These are phyloP conservation scores for Fusarium succisae DNA, from an alignment of 2,329 filamentous ascomycete species.

Conservation along the genomic window DNA sequence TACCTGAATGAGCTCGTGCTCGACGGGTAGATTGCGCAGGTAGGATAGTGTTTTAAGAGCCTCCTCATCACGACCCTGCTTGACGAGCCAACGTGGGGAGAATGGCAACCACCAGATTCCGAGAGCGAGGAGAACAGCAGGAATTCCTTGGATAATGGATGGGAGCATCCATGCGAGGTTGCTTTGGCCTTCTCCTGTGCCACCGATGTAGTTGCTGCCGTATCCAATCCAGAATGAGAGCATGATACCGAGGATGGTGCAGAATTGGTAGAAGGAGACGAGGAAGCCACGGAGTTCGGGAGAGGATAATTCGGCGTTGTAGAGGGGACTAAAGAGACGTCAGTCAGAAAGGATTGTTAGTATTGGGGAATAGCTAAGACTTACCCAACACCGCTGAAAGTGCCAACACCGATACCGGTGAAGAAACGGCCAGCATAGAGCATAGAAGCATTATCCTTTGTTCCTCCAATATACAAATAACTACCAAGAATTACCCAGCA, in stretches of 20 bases:
- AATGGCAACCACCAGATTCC: slow-evolving; percentile 85
- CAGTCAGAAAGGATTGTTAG: not conserved
- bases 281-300: slow-evolving; percentile 73
- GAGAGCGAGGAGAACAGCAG: slow-evolving; percentile 63
- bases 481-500: slow-evolving; percentile 56
- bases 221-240: slow-evolving; percentile 59
- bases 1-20: slow-evolving; percentile 74
- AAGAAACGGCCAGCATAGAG: slow-evolving; percentile 61
- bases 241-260: slow-evolving; percentile 53
- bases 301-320: slow-evolving; percentile 63
- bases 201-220: slow-evolving; percentile 58
- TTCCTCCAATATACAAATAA: slow-evolving; percentile 56
- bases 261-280: slow-evolving; percentile 72
- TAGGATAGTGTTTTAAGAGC: slow-evolving; percentile 64
- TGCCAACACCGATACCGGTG: slow-evolving; percentile 59
- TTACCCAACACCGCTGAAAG: slow-evolving; percentile 53
- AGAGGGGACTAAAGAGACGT: slow-evolving; percentile 47
- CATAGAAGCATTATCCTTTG: slow-evolving; percentile 49
- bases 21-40: slow-evolving; percentile 69
- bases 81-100: slow-evolving; percentile 78
- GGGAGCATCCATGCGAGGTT: slow-evolving; percentile 57
- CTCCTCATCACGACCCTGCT: slow-evolving; percentile 75
- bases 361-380: not conserved
- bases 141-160: slow-evolving; percentile 55
- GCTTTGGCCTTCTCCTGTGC: slow-evolving; percentile 53